Evolutionary conservation across 2,329 filamentous ascomycete species (phyloP).

Genomic region (Mycosphaerelloides madeirae): DNA sequence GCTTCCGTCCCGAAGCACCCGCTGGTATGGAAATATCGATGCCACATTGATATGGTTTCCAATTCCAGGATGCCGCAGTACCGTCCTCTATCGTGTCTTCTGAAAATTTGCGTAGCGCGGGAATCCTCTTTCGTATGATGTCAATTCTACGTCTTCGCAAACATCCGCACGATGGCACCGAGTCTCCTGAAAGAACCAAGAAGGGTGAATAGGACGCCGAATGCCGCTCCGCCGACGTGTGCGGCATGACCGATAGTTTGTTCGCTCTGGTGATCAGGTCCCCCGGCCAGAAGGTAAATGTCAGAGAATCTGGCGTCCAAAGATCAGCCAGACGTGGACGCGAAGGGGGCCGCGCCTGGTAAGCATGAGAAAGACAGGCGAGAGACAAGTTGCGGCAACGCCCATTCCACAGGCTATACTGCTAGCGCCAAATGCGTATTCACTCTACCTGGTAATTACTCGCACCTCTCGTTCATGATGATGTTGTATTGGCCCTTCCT

Average conservation of each 20-base stretch:
- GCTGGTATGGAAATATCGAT: too few species aligned
- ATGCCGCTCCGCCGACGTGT: slow-evolving; percentile 42
- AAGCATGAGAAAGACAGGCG: slow-evolving; percentile 31
- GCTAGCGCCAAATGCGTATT: slow-evolving; percentile 36
- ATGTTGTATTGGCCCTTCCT: neutral
- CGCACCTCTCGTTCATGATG: neutral
- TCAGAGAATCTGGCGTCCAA: slow-evolving; percentile 37
- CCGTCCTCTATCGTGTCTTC: neutral
- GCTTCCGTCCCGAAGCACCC: too few species aligned
- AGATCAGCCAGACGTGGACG: slow-evolving; percentile 38
- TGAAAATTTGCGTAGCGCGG: neutral
- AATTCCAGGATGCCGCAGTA: too few species aligned
- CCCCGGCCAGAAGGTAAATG: slow-evolving; percentile 36
- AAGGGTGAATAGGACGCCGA: slow-evolving; percentile 36
- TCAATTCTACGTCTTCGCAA: slow-evolving; percentile 3
- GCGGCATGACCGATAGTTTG: slow-evolving; percentile 38
- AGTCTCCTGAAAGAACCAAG: slow-evolving; percentile 21
- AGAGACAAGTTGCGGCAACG: slow-evolving; percentile 36
- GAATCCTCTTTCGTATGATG: too few species aligned
- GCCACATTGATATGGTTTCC: too few species aligned
- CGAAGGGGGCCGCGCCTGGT: slow-evolving; percentile 37
- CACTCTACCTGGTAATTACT: neutral
- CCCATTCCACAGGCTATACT: slow-evolving; percentile 40
- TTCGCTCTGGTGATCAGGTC: too few species aligned
- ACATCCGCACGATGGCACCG: slow-evolving; percentile 18